phyloP scores from a whole-genome alignment of 2,329 filamentous ascomycete species.

The Colletotrichum lupini region DNA sequence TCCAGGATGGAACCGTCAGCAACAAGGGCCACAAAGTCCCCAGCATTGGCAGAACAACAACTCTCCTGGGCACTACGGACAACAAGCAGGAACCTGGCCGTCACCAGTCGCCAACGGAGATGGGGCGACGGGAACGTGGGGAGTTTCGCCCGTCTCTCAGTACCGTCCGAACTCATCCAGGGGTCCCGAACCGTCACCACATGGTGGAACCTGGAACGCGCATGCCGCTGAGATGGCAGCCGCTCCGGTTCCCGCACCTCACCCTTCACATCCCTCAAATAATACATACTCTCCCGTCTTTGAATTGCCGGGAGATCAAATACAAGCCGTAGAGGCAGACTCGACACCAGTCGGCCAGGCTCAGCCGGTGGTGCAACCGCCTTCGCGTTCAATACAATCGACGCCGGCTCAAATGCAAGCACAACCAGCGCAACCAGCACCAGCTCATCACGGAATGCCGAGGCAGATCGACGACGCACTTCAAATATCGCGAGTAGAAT shows the following conservation, averaged over 20 bases:
- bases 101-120: conserved; percentile 14
- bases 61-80: background rate
- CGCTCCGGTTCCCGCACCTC: background rate
- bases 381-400: conserved; percentile 26
- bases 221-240: background rate
- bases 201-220: conserved; percentile 20
- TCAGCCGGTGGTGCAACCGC: background rate
- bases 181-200: conserved; percentile 1
- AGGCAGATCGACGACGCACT: conserved; percentile 30
- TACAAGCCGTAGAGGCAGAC: conserved; percentile 29
- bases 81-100: conserved; percentile 19
- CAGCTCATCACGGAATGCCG: conserved; percentile 17
- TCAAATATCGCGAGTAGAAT: conserved; percentile 33
- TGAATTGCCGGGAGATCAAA: conserved; percentile 28
- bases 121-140: conserved; percentile 23
- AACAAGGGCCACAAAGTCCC: conserved; percentile 17
- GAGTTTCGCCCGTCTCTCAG: conserved; percentile 25
- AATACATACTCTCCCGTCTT: conserved; percentile 21
- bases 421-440: conserved; percentile 11
- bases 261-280: conserved; percentile 3
- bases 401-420: conserved; percentile 8
- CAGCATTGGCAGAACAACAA: conserved; percentile 23
- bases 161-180: conserved; percentile 1
- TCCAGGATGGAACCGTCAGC: conserved; percentile 10
- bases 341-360: conserved; percentile 25